Conservation (phyloP, 495 filamentous ascomycete genomes). For the Astrocystis sublimbata region DNA sequence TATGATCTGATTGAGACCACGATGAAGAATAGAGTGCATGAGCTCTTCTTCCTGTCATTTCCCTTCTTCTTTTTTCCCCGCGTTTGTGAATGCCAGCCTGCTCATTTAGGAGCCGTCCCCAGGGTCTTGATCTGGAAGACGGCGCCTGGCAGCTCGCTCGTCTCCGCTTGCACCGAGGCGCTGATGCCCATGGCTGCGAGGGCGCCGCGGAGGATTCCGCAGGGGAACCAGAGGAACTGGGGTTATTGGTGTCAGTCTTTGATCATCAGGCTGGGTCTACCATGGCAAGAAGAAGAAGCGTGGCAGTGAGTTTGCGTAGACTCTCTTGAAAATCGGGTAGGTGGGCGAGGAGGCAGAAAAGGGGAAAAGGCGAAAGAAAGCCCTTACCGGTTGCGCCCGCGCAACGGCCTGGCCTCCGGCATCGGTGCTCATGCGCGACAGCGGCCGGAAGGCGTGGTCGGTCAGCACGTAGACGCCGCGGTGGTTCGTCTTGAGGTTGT, state of each 20-base stretch:
- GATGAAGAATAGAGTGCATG: neutral
- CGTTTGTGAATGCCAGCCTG: neutral
- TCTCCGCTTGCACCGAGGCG: conserved; percentile 88
- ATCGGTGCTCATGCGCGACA: conserved; percentile 82
- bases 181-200: conserved; percentile 87
- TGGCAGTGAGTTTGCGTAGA: too few relatives aligned
- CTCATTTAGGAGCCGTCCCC: conserved; percentile 46
- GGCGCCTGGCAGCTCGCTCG: conserved; percentile 78
- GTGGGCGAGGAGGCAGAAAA: neutral
- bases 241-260: neutral
- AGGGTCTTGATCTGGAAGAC: conserved; percentile 96
- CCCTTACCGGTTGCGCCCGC: conserved; percentile 76
- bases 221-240: conserved; percentile 92
- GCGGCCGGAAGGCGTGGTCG: conserved; percentile 87
- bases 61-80: neutral
- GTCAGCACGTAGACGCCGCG: conserved; percentile 95
- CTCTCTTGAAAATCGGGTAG: too few relatives aligned
- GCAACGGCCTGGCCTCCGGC: conserved; percentile 67
- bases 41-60: neutral
- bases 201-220: conserved; percentile 85
- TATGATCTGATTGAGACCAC: neutral
- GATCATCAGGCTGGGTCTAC: neutral
- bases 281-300: too few relatives aligned
- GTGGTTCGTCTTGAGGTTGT: conserved; percentile 98
- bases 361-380: conserved; percentile 15